These are phyloP conservation scores for Sophora flavescens DNA, from an alignment of 306 rosid genomes.

Conservation along the genomic window DNA sequence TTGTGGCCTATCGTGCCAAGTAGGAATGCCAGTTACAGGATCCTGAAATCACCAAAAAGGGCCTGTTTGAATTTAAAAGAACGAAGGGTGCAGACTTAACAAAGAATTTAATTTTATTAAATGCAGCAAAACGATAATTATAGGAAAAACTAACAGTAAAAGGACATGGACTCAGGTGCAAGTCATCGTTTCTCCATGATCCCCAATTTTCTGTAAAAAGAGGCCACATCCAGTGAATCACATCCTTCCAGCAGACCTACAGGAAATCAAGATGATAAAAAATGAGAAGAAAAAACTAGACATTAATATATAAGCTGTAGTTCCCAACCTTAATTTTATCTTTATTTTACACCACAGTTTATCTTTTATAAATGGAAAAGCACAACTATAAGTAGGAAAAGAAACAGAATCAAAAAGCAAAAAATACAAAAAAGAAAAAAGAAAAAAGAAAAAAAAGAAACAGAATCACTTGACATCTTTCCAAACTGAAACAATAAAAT, in stretches of 20 bases:
- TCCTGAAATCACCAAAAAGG: conserved; percentile 60
- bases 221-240: conserved; percentile 96
- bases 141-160: conserved; percentile 69
- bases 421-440: too few relatives aligned
- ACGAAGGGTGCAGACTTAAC: conserved; percentile 31
- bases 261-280: conserved; percentile 14
- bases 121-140: conserved; percentile 20
- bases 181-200: conserved; percentile 74
- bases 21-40: conserved; percentile 80
- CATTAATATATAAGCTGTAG: conserved; percentile 22
- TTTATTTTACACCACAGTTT: background rate
- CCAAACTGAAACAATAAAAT: conserved; percentile 12
- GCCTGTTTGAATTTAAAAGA: conserved; percentile 28
- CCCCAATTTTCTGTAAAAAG: conserved; percentile 85
- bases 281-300: conserved; percentile 9
- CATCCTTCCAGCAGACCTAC: conserved; percentile 85
- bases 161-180: conserved; percentile 76
- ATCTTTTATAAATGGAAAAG: conserved; percentile 6
- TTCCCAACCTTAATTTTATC: background rate
- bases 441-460: too few relatives aligned
- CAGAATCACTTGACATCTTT: conserved; percentile 28
- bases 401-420: too few relatives aligned
- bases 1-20: conserved; percentile 72
- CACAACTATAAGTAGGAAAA: conserved; percentile 13
- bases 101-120: conserved; percentile 1